Evolutionary conservation across 2,329 filamentous ascomycete genomes (phyloP), one percentile per base, ranked within the genome.

Genomic region (Colletotrichum shisoi): DNA sequence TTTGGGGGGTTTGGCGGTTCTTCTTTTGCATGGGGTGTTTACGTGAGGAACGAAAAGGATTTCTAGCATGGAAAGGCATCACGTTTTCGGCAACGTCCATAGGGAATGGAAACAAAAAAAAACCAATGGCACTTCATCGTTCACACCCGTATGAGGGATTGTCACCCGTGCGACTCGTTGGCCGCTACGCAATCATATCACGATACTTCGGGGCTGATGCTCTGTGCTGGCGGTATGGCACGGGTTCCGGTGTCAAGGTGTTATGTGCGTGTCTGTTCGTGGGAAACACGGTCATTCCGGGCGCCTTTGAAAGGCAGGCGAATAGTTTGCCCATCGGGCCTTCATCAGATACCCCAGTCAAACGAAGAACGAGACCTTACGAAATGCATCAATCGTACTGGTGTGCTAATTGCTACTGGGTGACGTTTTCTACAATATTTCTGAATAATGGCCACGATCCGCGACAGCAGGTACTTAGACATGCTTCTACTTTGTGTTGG

Each of bases 21-120:
- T 70, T 70, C 63, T 70, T 64, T 67, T 69, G 67, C 67, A 68
- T 69, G 69, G 60, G 69, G 69, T 70, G 69, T 70, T 68, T 70
- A 70, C 69, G 63, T 69, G 69, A 68, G 67, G 68, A 70, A 68
- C 69, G 69, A 68, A 69, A 67, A 66, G 66, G 62, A 58, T 63
- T 63, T 70, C 67, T 68, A 67, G 69, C 69, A 70, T 70, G 69
- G 69, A 70, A 70, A 62, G 69, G 67, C 63, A 69, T 70, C 63
- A 65, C 52, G 67, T 69, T 64, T 70, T 69, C 69, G 69, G 69
- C 67, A 70, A 69, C 52, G 63, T 69, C 61, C 67, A 68, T 69
- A 67, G 67, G 69, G 67, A 70, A 70, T 70, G 67, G 68, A 45
- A 69, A 70, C 63, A 70, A 59, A 66, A 67, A 67, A 62, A 59